Evolutionary conservation across 352 stramenopile species (phyloP), one percentile per base, ranked within the genome.

Genomic region (Pythium aristosporum): DNA sequence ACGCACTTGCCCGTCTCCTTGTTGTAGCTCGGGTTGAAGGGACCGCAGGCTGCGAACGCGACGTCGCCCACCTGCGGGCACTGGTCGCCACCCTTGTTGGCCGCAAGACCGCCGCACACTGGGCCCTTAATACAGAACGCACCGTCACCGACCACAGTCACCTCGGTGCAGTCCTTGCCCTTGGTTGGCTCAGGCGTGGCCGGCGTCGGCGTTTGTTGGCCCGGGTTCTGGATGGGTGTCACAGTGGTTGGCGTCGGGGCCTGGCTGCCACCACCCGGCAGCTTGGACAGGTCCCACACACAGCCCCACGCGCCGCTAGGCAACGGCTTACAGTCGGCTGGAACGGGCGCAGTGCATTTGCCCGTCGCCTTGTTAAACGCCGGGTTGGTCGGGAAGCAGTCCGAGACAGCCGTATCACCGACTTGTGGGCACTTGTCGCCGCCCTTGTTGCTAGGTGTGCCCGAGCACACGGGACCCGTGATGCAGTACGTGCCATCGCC

Each of bases 401-500:
- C 68, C 5, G 23, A 10, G 9, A 63, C 47, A 20, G 71, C 67
- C 15, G 51, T 57, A 16, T 64, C 62, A 16, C 61, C 61, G 5
- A 67, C 54, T 25, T 51, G 9, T 13, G 71, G 71, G 46, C 71
- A 77, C 21, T 46, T 55, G 25, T 50, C 43, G 32, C 71, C 67
- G 16, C 34, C 53, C 23, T 55, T 52, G 9, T 57, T 58, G 25
- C 15, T 20, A 15, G 48, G 42, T 16, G 50, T 63, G 23, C 71
- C 71, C 16, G 47, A 65, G 55, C 71, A 77, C 10, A 77, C 42
- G 2, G 67, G 57, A 7, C 71, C 71, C 11, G 25, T 25, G n/a
- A 77, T 59, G 65, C 71, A 77, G 50, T 73, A 77, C 7, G 71
- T 77, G 18, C 44, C 67, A 48, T 77, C 71, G 11, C 67, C 67